Evolutionary conservation across 225 moss, liverwort and hornwort genomes (phyloP), one percentile per base, ranked within the genome.

Genomic region (Physcomitrium patens): DNA sequence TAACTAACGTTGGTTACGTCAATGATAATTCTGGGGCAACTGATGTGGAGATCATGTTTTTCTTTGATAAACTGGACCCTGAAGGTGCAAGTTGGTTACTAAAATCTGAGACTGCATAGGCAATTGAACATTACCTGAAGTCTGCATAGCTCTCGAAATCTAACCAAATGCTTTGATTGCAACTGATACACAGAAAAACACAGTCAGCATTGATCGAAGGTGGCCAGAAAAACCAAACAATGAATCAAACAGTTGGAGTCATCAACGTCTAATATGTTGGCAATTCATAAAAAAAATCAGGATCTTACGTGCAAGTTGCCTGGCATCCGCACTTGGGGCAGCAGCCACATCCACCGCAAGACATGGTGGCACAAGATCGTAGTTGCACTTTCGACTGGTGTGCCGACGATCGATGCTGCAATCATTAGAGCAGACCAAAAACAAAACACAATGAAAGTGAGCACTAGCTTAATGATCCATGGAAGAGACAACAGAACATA

Each of bases 261-360:
- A 37, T 37, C 31, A 37, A 37, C 31, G 4, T 37, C 31, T 37
- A 37, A 37, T 37, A 7, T 1, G 31, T 4, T 37, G 4, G 4
- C 5, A 37, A 37, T 37, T 37, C 31, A 7, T 0, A 4, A 37
- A 37, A 37, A 37, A 37, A 37, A 37, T 37, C 31, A 37, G 31
- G 31, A 37, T 1, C 79, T 79, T 68, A 79, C 79, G 79, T 79
- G 79, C 79, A 79, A 3, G 79, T 79, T 54, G 79, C 79, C 41
- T 68, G 68, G 68, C 73, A 74, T 61, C 79, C 79, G 68, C 79
- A 79, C 79, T 79, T 79, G 67, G 73, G 61, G 45, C 79, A 79
- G 73, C 79, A 79, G 27, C 79, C 79, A 59, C 79, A 79, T 11
- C 79, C 79, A 73, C 73, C 79, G 68, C 79, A 79, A 11, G 79